phyloP scores from a whole-genome alignment of 306 rosid genomes.

The Cucurbita maxima region DNA sequence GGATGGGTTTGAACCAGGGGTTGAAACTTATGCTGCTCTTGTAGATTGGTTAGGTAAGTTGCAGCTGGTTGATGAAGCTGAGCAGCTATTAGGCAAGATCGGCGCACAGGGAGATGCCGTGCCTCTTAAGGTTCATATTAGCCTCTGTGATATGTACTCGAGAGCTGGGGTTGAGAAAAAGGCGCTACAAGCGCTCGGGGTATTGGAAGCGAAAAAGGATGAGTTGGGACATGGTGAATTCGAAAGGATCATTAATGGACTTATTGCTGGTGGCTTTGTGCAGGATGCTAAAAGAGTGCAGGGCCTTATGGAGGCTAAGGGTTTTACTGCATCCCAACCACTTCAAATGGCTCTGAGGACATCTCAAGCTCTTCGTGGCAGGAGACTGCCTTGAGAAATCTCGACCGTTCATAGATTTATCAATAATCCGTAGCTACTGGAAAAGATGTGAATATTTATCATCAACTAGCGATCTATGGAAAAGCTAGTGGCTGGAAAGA shows the following conservation, averaged over 20 bases:
- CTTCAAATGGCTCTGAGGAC: slow-evolving; percentile 11
- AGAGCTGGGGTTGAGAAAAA: slow-evolving; percentile 60
- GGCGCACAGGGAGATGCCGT: slow-evolving; percentile 53
- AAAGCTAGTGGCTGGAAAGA: not conserved
- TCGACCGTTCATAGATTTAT: not conserved
- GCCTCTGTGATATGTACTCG: slow-evolving; percentile 75
- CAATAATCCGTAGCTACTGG: not conserved
- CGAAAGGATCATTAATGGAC: slow-evolving; percentile 44
- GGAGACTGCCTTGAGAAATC: slow-evolving; percentile 20
- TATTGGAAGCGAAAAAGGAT: slow-evolving; percentile 53
- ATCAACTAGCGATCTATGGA: not conserved
- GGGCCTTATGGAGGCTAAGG: slow-evolving; percentile 47
- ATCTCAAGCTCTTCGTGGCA: slow-evolving; percentile 6
- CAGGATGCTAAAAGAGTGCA: slow-evolving; percentile 45
- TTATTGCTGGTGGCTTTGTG: slow-evolving; percentile 43
- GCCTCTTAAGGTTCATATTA: slow-evolving; percentile 59
- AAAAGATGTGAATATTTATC: not conserved
- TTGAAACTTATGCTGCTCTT: slow-evolving; percentile 61
- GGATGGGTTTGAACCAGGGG: slow-evolving; percentile 73
- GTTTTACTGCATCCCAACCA: slow-evolving; percentile 23
- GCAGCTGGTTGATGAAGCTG: slow-evolving; percentile 74
- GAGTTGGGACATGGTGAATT: slow-evolving; percentile 36
- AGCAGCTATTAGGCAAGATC: slow-evolving; percentile 55
- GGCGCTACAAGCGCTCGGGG: slow-evolving; percentile 60
- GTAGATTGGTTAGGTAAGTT: slow-evolving; percentile 72